Base-by-base conservation (phyloP, 2,329 filamentous ascomycete genomes). In the Furcasterigmium furcatum region DNA sequence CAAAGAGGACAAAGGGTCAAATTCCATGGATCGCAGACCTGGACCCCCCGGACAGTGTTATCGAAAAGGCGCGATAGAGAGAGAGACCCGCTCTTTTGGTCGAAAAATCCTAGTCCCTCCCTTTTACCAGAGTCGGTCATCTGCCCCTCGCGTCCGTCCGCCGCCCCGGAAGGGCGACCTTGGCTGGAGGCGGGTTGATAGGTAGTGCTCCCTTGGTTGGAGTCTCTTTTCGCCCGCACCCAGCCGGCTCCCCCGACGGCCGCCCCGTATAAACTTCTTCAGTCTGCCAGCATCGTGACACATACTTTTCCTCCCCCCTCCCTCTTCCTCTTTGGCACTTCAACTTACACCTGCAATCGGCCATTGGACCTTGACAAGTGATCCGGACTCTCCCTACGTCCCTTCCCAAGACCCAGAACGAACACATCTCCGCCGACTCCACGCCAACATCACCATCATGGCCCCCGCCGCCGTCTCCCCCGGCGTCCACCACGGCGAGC, bases 401-500 rank as follows among this genome's bases (percentile, higher is more conserved):
- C 22, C 21, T 25, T 21, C 19, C n/a, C 22, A 22, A 41, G 29
- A 36, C 44, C 41, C 22, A 36, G 38, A 24, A n/a, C n/a, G n/a
- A n/a, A 22, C 25, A 40, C 22, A 19, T 29, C 29, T 19, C 29
- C 29, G 19, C 19, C 35, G 30, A 18, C 4, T 39, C 27, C 41
- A 27, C 38, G 22, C n/a, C 19, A 16, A 43, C 32, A 25, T 27
- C 19, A 27, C 9, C 35, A 41, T 25, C 22, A 63, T 63, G 60
- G 52, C 60, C 39, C 58, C 59, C 30, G 56, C 56, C n/a, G 54
- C 55, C 18, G 48, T 55, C 36, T 51, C 55, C 43, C 55, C 55
- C 46, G 46, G 49, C 27, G 38, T 51, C 24, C 55, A 55, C 53
- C 56, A 79, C 77, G 76, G 66, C 74, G 53, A 63, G 45, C 72